Base-by-base conservation (phyloP, 2,329 filamentous ascomycete species). In the Colletotrichum sp. region DNA sequence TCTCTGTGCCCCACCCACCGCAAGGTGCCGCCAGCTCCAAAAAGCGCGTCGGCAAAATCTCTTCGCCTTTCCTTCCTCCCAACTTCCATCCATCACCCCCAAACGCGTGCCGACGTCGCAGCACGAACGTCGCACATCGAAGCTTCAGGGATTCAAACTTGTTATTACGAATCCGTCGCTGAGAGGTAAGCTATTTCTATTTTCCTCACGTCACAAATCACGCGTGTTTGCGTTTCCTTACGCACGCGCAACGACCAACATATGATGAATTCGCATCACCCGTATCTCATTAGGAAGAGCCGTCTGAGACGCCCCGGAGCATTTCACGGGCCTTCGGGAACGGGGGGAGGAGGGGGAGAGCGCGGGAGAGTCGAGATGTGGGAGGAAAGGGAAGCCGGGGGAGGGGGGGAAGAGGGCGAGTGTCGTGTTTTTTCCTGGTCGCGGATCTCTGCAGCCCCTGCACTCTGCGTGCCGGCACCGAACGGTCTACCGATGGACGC, bases 251-350 rank as follows among this genome's bases (percentile, higher is more conserved):
- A 48, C 34, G 62, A 76, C 73, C 60, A 68, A 38, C 8, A 86
- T 86, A 86, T 87, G 85, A 87, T 87, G 85, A 77, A 81, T 81
- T 77, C 80, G 82, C 68, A 66, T 84, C 80, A 80, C 84, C 84
- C 84, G 84, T 81, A 77, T 78, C 79, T 79, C 82, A 80, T 82
- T 84, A 87, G 85, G 85, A 87, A 87, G 85, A 87, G 85, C 85
- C 85, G 85, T 87, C 84, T 87, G 81, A 87, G 85, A 87, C 85
- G 73, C 73, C 73, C 73, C 70, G 73, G 70, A 62, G 61, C 58
- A 62, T 58, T 34, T 30, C 56, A 70, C 38, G 28, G 34, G 10
- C 24, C 15, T 66, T 48, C n/a, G 58, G 58, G 28, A n/a, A 30
- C n/a, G 18, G 30, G 58, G 28, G 36, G 8, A 38, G 36, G 36